Base-by-base conservation (phyloP, 208 protist species). In the Tetramitus jugosus region DNA sequence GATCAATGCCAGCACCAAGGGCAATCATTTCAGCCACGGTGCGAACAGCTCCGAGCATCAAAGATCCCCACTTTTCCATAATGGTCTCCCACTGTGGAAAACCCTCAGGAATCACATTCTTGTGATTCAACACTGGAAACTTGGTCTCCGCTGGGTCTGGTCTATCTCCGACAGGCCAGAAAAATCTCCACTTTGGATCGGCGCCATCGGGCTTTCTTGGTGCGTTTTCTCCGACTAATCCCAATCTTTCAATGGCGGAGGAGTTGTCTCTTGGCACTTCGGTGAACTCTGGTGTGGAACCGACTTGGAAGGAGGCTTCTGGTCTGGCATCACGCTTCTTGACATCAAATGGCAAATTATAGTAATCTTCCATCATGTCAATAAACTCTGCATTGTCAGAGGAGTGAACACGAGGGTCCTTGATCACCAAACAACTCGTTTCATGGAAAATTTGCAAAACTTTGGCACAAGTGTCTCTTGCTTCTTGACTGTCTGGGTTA, bases 101-200 rank as follows among this genome's bases (percentile, higher is more conserved):
- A 45, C 60, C 52, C 0, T 62, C 60, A 33, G 84, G 87, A 13
- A 85, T 69, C 1, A 90, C 85, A 37, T 80, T 74, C 56, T 60
- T 61, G 26, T 77, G 80, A 68, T 91, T 90, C 4, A 90, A 72
- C 23, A 80, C 60, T 49, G 75, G 76, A 43, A 85, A 91, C 29
- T 53, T 43, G 10, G 43, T 71, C 49, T 87, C 68, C 37, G 83
- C 31, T n/a, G n/a, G n/a, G 0, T 26, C 33, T 52, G 85, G 86
- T 14, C 82, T 61, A 40, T 88, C 84, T 49, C 88, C 86, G 43
- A 90, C 80, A 42, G 85, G 76, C 86, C 86, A 90, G 77, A 91
- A 91, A 78, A 88, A 91, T 74, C 87, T 79, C 86, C 84, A 86
- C 75, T 89, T 87, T 37, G 68, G 79, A 68, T 90, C 86, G 10